A percentile compares a stretch with the other conserved stretches of the same genome.
Conservation (phyloP, 441 rosid genomes). For the Euphorbia schlechtendalii region DNA sequence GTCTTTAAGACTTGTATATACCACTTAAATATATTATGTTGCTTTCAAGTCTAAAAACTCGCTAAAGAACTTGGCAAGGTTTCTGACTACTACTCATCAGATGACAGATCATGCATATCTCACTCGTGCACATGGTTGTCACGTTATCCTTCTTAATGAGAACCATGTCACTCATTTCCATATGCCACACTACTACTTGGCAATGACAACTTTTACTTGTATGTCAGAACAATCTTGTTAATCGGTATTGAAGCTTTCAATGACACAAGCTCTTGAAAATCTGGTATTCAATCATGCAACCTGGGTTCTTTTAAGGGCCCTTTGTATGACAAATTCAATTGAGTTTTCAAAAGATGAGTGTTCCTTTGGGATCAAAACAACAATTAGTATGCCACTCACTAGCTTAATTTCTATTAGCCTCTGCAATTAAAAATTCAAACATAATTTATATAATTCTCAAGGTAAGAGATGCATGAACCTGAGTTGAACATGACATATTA, state of each 20-base stretch:
- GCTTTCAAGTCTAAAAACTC: slow-evolving; percentile 19
- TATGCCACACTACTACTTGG: slow-evolving; percentile 11
- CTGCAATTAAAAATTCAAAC: too few species aligned
- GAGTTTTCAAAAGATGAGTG: too few species aligned
- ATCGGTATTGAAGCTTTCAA: slow-evolving; percentile 26
- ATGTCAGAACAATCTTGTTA: slow-evolving; percentile 30
- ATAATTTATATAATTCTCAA: too few species aligned
- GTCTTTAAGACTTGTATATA: too few species aligned
- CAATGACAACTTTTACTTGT: slow-evolving; percentile 33
- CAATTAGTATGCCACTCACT: too few species aligned
- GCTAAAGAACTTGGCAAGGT: slow-evolving; percentile 24
- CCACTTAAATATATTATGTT: too few species aligned
- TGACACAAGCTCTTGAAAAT: slow-evolving; percentile 7
- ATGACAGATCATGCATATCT: neutral
- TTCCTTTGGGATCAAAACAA: too few species aligned
- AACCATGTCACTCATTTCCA: slow-evolving; percentile 18
- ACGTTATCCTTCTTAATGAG: slow-evolving; percentile 17
- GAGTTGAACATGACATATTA: too few species aligned
- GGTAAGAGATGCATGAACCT: too few species aligned
- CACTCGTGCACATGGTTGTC: slow-evolving; percentile 2
- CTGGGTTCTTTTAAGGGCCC: too few species aligned
- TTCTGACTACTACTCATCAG: slow-evolving; percentile 14
- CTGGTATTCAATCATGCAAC: slow-evolving; percentile 1
- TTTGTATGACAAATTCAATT: too few species aligned
- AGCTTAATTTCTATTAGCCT: too few species aligned